Evolutionary conservation across 1,284 basidiomycete species (phyloP).

Genomic region (Tilletia walkeri): DNA sequence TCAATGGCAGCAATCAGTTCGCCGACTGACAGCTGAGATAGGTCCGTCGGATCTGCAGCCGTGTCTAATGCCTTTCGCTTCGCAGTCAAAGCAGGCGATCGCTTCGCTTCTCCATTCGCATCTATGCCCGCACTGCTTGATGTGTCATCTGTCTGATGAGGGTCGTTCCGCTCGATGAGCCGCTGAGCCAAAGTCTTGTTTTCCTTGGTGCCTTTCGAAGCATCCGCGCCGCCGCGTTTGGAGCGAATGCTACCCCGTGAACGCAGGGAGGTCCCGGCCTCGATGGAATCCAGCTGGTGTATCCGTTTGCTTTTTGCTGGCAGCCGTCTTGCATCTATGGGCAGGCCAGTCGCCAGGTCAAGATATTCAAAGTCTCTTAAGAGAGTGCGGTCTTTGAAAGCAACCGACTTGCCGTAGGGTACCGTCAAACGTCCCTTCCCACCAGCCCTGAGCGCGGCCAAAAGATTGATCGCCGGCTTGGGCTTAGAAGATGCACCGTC

Average conservation of each 20-base stretch:
- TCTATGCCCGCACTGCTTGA: neutral
- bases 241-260: neutral
- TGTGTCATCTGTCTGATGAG: neutral
- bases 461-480: slow-evolving; percentile 45
- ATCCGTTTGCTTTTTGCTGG: slow-evolving; percentile 56
- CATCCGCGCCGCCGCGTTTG: neutral
- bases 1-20: slow-evolving; percentile 59
- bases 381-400: slow-evolving; percentile 59
- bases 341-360: slow-evolving; percentile 59
- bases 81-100: slow-evolving; percentile 38
- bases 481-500: slow-evolving; percentile 17
- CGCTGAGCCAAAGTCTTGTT: slow-evolving; percentile 18
- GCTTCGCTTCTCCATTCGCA: neutral
- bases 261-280: slow-evolving; percentile 23
- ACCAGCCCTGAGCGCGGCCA: slow-evolving; percentile 58
- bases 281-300: slow-evolving; percentile 57
- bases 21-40: slow-evolving; percentile 58
- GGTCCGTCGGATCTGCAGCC: slow-evolving; percentile 50
- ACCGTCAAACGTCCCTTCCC: slow-evolving; percentile 58
- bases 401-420: slow-evolving; percentile 57
- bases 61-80: slow-evolving; percentile 42
- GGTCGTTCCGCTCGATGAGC: slow-evolving; percentile 3
- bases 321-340: slow-evolving; percentile 55
- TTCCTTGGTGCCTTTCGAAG: slow-evolving; percentile 13
- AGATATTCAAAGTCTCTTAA: slow-evolving; percentile 59